Conservation (phyloP, 228 moss, liverwort and hornwort species). For the Sphagnum magellanicum region DNA sequence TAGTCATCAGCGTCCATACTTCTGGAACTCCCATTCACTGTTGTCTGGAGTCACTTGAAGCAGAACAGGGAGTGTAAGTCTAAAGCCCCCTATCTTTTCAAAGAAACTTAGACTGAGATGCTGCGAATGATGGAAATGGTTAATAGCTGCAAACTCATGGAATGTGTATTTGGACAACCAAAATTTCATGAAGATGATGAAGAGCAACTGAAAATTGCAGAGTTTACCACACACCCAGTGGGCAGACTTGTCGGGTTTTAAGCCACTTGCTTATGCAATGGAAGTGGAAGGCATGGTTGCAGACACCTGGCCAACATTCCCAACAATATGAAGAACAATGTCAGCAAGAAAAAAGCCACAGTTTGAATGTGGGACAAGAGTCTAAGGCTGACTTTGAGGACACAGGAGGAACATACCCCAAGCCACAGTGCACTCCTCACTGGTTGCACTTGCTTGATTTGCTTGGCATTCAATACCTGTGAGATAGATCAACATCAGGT, state of each 20-base stretch:
- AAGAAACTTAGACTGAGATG: not conserved
- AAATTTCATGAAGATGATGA: too few relatives aligned
- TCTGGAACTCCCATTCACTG: slow-evolving; percentile 90
- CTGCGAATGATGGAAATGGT: not conserved
- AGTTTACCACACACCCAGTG: slow-evolving; percentile 37
- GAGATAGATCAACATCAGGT: not conserved
- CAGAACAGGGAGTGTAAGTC: not conserved
- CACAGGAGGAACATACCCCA: slow-evolving; percentile 51
- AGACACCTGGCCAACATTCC: slow-evolving; percentile 44
- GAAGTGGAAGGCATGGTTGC: slow-evolving; percentile 95
- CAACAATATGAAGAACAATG: not conserved
- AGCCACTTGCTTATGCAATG: slow-evolving; percentile 95
- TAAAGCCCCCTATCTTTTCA: not conserved
- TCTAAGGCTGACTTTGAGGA: not conserved
- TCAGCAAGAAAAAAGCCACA: not conserved
- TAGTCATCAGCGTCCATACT: slow-evolving; percentile 49
- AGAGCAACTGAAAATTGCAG: not conserved
- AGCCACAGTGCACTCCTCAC: slow-evolving; percentile 92
- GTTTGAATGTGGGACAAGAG: not conserved
- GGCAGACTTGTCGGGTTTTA: slow-evolving; percentile 91
- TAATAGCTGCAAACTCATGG: not conserved
- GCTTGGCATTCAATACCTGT: slow-evolving; percentile 92
- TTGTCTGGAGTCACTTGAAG: slow-evolving; percentile 48
- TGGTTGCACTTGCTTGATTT: slow-evolving; percentile 86
- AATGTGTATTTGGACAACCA: not conserved